Conservation (phyloP, 306 rosid genomes). For the Castanea crenata region DNA sequence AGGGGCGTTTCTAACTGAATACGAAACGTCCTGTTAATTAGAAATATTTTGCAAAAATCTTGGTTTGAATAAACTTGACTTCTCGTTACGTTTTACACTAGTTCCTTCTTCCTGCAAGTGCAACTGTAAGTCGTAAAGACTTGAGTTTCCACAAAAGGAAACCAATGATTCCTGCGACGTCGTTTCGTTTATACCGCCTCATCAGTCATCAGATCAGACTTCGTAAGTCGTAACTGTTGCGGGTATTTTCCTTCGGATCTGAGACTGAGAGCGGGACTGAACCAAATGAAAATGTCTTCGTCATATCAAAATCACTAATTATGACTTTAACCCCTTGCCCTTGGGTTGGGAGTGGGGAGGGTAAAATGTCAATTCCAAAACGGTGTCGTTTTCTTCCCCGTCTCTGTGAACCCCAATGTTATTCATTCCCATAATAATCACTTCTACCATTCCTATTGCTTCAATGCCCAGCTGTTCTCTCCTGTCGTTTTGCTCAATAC, state of each 20-base stretch:
- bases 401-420: neutral
- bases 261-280: too few species aligned
- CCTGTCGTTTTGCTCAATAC: conserved; percentile 31
- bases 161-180: neutral
- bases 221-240: too few species aligned
- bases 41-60: too few species aligned
- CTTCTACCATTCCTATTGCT: neutral
- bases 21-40: neutral
- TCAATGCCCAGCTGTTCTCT: conserved; percentile 25
- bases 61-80: too few species aligned
- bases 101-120: neutral
- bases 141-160: neutral
- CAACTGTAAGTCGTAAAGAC: neutral
- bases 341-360: neutral
- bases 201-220: too few species aligned
- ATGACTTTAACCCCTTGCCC: too few species aligned
- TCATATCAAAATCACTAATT: too few species aligned
- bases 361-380: neutral
- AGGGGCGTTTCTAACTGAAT: neutral
- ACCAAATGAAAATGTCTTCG: too few species aligned
- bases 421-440: too few species aligned
- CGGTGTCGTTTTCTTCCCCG: neutral
- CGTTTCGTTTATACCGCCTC: neutral
- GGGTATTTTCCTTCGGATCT: too few species aligned
- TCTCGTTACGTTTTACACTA: neutral